Evolutionary conservation across 768 basidiomycete genomes (phyloP).

Genomic region (Boletellus ananas): DNA sequence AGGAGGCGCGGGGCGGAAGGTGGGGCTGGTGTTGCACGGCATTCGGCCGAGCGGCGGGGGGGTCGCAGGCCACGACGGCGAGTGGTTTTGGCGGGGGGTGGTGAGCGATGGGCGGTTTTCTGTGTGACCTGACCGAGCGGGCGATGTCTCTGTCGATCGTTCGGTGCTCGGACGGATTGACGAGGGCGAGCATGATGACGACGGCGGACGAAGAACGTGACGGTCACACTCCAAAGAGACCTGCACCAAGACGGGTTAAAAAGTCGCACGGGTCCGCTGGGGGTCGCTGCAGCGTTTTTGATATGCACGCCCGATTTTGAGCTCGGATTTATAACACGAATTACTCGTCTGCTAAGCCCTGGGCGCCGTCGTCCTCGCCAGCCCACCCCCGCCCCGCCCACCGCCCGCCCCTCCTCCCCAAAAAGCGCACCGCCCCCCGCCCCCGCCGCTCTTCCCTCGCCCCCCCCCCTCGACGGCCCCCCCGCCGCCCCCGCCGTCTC

Average conservation of each 20-base stretch:
- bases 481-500: background rate
- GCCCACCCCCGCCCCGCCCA: background rate
- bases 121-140: slow-evolving; percentile 23
- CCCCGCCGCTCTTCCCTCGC: slow-evolving; percentile 1
- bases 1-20: slow-evolving; percentile 9
- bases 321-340: slow-evolving; percentile 29
- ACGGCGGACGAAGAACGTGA: slow-evolving; percentile 22
- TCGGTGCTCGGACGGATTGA: slow-evolving; percentile 37
- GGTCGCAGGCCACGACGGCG: slow-evolving; percentile 27
- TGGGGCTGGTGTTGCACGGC: slow-evolving; percentile 11
- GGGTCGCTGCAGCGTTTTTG: slow-evolving; percentile 27
- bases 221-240: slow-evolving; percentile 15
- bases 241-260: slow-evolving; percentile 27
- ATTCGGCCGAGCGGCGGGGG: slow-evolving; percentile 11
- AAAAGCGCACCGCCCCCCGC: background rate
- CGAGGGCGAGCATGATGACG: slow-evolving; percentile 49
- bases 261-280: slow-evolving; percentile 22
- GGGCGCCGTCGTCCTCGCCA: slow-evolving; percentile 1
- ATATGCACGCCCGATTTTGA: slow-evolving; percentile 32
- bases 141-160: slow-evolving; percentile 29
- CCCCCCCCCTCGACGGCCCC: background rate
- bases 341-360: slow-evolving; percentile 14
- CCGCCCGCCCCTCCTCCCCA: background rate
- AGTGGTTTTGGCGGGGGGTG: slow-evolving; percentile 15
- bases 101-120: slow-evolving; percentile 23